Base-by-base conservation (phyloP, 345 rosid genomes). In the Aegle marmelos region DNA sequence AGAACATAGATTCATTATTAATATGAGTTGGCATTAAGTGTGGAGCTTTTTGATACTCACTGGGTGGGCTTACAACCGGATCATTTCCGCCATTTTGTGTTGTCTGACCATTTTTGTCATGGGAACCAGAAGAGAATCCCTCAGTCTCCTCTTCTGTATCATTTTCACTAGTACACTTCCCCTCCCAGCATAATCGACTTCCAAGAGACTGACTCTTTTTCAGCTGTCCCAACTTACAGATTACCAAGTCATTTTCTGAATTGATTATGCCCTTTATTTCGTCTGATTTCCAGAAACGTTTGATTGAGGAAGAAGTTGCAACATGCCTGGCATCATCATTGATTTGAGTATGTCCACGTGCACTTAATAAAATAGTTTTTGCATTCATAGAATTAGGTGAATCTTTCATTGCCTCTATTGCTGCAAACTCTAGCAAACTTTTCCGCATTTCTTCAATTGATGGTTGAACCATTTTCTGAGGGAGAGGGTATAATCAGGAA, bases 141-240 rank as follows among this genome's bases (percentile, higher is more conserved):
- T 86, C 90, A 19, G 79, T 86, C 64, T 84, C 92, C 72, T 83
- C 88, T 4, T 91, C 92, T 2, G 66, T 64, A 28, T 84, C 89
- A 80, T 74, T 69, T 54, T 89, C 87, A 27, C 34, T 50, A 66
- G 70, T 72, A 62, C 70, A 70, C 53, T 80, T 84, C 60, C 89
- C 91, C 75, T 87, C 86, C 75, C 80, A 78, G 82, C 85, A 90
- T 22, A 90, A 82, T 66, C 80, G 83, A 84, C 88, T 85, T 61
- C 96, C 97, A 28, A 87, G 87, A 65, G 99, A 96, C 66, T 78
- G 88, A 74, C 94, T 89, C 81, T 91, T 96, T 90, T 88, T 91
- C 64, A 93, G 85, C 78, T 74, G 76, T 2, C 57, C 73, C 53
- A 75, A 73, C 71, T 77, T 79, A 77, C 63, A 74, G 14, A 68